phyloP scores from a whole-genome alignment of 331 rosid species.

The Malus hybrid region DNA sequence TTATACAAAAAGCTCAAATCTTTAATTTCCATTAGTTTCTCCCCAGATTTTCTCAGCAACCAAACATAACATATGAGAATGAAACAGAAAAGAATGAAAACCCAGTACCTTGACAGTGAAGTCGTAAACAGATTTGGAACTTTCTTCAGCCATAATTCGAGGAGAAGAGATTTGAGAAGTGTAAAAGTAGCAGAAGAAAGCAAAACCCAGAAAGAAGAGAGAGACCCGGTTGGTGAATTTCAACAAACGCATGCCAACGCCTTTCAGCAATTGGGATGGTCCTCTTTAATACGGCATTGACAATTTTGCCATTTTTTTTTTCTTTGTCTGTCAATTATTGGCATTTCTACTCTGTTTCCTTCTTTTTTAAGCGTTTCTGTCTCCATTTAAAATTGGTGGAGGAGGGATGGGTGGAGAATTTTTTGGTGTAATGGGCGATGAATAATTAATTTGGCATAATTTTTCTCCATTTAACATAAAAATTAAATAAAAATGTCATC shows the following conservation, averaged over 20 bases:
- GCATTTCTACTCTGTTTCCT: too few relatives aligned
- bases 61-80: neutral
- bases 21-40: neutral
- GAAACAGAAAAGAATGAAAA: neutral
- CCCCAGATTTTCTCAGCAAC: neutral
- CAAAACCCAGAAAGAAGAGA: slow-evolving; percentile 29
- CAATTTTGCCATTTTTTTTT: neutral
- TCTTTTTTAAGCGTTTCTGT: too few relatives aligned
- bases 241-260: neutral
- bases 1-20: neutral
- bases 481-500: too few relatives aligned
- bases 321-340: too few relatives aligned
- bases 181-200: slow-evolving; percentile 25
- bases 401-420: too few relatives aligned
- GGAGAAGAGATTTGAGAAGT: slow-evolving; percentile 12
- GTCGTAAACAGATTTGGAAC: slow-evolving; percentile 62
- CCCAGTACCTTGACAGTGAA: slow-evolving; percentile 67
- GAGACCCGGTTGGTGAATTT: slow-evolving; percentile 27
- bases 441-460: too few relatives aligned
- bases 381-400: too few relatives aligned
- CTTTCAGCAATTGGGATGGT: neutral
- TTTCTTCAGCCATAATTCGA: slow-evolving; percentile 39
- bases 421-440: too few relatives aligned
- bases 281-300: neutral
- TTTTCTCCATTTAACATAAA: too few relatives aligned